Conservation (phyloP, 306 rosid genomes). For the Prosopis cineraria region DNA sequence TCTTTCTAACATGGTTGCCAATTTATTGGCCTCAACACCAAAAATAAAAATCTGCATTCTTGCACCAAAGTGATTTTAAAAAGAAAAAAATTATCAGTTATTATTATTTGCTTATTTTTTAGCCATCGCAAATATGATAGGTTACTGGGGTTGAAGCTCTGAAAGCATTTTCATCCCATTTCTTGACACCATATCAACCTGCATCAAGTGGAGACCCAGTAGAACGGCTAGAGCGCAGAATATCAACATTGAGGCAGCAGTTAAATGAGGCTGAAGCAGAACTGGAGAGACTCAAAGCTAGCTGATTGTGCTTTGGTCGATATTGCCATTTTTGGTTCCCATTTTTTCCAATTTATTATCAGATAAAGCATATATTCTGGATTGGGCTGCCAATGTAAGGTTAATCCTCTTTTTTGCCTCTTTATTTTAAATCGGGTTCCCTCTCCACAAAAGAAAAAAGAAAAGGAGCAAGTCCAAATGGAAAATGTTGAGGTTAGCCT, state of each 20-base stretch:
- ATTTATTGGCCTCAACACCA: not conserved
- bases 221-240: conserved; percentile 66
- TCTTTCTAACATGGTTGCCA: not conserved
- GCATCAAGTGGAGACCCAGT: conserved; percentile 42
- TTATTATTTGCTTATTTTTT: conserved; percentile 3
- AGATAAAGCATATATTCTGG: conserved; percentile 33
- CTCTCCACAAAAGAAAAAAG: not conserved
- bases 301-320: conserved; percentile 39
- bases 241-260: conserved; percentile 55
- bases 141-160: conserved; percentile 92
- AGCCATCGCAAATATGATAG: conserved; percentile 45
- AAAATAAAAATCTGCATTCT: conserved; percentile 3
- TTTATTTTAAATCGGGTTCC: conserved; percentile 1
- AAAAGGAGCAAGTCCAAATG: conserved; percentile 8
- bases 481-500: conserved; percentile 21
- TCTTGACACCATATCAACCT: conserved; percentile 65
- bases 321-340: conserved; percentile 31
- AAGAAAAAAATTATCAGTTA: no score
- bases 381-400: conserved; percentile 33
- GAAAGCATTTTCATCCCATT: conserved; percentile 68
- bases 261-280: conserved; percentile 73
- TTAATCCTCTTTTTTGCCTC: conserved; percentile 28
- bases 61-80: not conserved
- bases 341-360: conserved; percentile 36
- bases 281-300: conserved; percentile 56